Base-by-base conservation (phyloP, 257 asterid species). In the Nicotiana otophora region DNA sequence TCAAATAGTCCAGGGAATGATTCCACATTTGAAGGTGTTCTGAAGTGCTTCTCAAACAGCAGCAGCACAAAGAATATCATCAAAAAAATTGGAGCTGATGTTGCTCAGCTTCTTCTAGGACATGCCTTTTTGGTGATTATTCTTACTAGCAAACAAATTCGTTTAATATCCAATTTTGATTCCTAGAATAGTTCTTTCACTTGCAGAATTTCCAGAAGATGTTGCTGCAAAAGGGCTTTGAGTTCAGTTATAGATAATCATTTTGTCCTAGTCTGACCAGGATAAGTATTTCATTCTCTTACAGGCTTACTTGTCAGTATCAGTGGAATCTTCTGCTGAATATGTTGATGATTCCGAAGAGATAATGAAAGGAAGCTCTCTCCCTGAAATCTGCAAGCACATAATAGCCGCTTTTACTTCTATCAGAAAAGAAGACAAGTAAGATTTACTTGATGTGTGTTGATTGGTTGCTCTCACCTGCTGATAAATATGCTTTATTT, bases 51-150 rank as follows among this genome's bases (percentile, higher is more conserved):
- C 78, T 90, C 94, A 62, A 92, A 89, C 85, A 83, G 87, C 77
- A 89, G 81, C 88, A 89, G 82, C 89, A 86, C 96, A 36, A 94
- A 58, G 83, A 91, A 87, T 83, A 88, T 94, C 64, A 82, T 85
- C 8, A 92, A 90, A 85, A 95, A 91, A 89, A 80, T 95, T 30
- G 87, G 92, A 78, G 60, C 89, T 15, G 95, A 90, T 76, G 89
- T 87, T 20, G 89, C 93, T 85, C 97, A 94, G 77, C 87, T 92
- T 88, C 95, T 95, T 72, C 83, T 95, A 88, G 94, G 97, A 54
- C 86, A 90, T 85, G 97, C 88, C 85, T 95, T 92, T 88, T 92
- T 92, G 96, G 99, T 95, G 85, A 85, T 66, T 83, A 10, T 76
- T 51, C 57, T 77, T 84, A 20, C 76, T 80, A 20, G 26, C 80